Conservation (phyloP, 192 early-diverging fungal genomes). For the Jimgerdemannia lactiflua region DNA sequence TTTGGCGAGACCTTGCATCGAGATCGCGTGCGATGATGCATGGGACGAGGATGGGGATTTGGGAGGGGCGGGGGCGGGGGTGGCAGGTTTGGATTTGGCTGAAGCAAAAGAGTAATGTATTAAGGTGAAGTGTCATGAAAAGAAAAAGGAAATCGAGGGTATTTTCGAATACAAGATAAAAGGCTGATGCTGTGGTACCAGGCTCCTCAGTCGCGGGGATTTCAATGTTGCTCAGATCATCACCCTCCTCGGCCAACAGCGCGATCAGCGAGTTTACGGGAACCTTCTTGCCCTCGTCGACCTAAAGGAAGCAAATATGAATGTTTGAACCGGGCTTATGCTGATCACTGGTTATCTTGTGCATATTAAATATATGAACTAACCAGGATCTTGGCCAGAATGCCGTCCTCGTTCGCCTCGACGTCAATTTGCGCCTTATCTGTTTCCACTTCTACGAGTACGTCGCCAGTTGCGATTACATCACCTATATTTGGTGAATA, state of each 20-base stretch:
- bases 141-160: neutral
- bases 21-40: no score
- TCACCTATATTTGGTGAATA: conserved; percentile 60
- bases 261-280: conserved; percentile 76
- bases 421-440: conserved; percentile 99
- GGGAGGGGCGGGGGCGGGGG: conserved; percentile 19
- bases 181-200: neutral
- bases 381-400: conserved; percentile 90
- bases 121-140: neutral
- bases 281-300: conserved; percentile 66
- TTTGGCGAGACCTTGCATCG: conserved; percentile 41
- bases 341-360: neutral
- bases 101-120: neutral
- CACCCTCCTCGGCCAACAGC: conserved; percentile 87
- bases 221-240: conserved; percentile 77
- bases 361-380: conserved; percentile 12
- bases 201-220: conserved; percentile 45
- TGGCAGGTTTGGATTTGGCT: conserved; percentile 10
- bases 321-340: neutral
- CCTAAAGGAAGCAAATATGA: conserved; percentile 19
- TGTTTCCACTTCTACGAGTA: conserved; percentile 93
- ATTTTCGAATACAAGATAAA: neutral
- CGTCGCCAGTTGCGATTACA: conserved; percentile 84
- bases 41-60: conserved; percentile 13
- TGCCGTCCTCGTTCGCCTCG: conserved; percentile 96